Evolutionary conservation across 495 filamentous ascomycete genomes (phyloP), one percentile per base, ranked within the genome.

Genomic region (Hypomontagnella monticulosa): DNA sequence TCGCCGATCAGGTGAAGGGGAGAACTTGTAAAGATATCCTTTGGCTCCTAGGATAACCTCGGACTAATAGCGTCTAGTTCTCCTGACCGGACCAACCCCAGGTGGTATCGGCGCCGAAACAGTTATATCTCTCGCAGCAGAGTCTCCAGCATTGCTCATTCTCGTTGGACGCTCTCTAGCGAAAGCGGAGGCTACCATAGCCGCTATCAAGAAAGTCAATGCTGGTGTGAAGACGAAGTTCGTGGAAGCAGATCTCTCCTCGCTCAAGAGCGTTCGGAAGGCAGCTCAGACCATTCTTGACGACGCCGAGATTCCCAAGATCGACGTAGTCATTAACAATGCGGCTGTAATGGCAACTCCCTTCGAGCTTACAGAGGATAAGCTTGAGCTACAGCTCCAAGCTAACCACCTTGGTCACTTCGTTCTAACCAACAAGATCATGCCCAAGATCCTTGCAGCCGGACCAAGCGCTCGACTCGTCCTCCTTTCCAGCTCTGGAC

Each of bases 291-390:
- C 69, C 48, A 79, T 87, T 77, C 69, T 77, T 37, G 50, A 61
- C 33, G 72, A 80, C 55, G 27, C 72, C 46, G 72, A 81, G 40
- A 84, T 86, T 33, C 64, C 80, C 41, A 75, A 84, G 34, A 79
- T 91, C 37, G 85, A 91, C 71, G 83, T 89, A 20, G 67, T 91
- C 3, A 85, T 91, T 72, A 88, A 91, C 76, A 91, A 89, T 70
- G 88, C 89, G 10, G 89, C 84, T 4, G 81, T 90, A 52, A 90
- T 91, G 88, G 79, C 73, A 4, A 65, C 73, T 4, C 79, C 80
- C 15, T 70, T 79, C 32, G 43, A 69, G 57, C 47, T 70, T 20
- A 75, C 76, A 0, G 86, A 79, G 4, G 66, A 67, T 7, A 79
- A 78, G 6, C 71, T 81, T 57, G 88, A 90, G 67, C 73, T 79